Evolutionary conservation across 139 green algal species (phyloP), one percentile per base, ranked within the genome.

Genomic region (Chlorella sorokiniana): DNA sequence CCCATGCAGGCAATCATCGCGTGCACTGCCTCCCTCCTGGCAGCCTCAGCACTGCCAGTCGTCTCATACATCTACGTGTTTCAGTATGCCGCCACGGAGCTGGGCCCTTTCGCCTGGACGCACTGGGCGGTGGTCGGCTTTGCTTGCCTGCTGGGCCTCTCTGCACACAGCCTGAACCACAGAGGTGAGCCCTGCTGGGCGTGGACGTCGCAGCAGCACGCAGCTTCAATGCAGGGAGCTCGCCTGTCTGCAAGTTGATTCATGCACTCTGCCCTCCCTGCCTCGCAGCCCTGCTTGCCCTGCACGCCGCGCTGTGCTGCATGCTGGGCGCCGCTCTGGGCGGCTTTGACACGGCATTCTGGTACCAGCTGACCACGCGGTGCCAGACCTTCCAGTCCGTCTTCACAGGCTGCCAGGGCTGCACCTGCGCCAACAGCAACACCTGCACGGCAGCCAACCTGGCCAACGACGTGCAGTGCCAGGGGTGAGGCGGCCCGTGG

Each of bases 71-170:
- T 69, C 27, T 86, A 78, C 23, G 62, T 86, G 9, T 83, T 77
- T 33, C 73, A 68, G 59, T 64, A 79, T 20, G 59, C 73, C 1
- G 48, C 23, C 56, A 29, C 51, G 41, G 31, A 10, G 38, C 44
- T 86, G 33, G 82, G 82, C 4, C 82, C 82, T 37, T 52, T 75
- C 29, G 82, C 82, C 8, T 86, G 82, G 82, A 65, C 48, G 18
- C 70, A 75, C 44, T 86, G 82, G 82, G 68, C 51, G 23, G 29
- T 83, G 7, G 73, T 76, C 29, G 27, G 73, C n/a, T 10, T 77
- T 5, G n/a, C 72, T 22, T 75, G 59, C 75, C 29, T 11, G 1
- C 40, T 81, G 0, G 75, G 59, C 75, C 51, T 81, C 29, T n/a
- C 67, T 18, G 75, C 75, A 0, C 75, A 81, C 33, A 29, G 23